These are phyloP conservation scores for Juncus inflexus DNA, from an alignment of 176 grass and related monocot genomes.

Conservation along the genomic window DNA sequence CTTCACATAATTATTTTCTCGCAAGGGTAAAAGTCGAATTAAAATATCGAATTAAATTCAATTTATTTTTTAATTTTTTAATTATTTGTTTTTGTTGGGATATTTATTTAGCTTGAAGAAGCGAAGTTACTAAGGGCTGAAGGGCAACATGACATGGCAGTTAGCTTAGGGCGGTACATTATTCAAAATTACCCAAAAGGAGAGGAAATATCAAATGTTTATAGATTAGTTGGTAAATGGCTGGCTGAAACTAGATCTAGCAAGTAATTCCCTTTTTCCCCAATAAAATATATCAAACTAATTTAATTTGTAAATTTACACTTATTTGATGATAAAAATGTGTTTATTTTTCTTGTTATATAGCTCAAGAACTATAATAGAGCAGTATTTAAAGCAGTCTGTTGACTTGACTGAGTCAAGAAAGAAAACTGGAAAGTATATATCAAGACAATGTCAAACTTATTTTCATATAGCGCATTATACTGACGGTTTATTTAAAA, in stretches of 20 bases:
- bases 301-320: too few relatives aligned
- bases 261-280: constrained; percentile 51
- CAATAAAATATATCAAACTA: not conserved
- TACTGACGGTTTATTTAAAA: constrained; percentile 80
- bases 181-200: constrained; percentile 57
- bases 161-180: constrained; percentile 77
- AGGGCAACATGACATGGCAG: constrained; percentile 87
- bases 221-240: constrained; percentile 89
- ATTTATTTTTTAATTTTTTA: not conserved
- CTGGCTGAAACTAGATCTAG: constrained; percentile 96
- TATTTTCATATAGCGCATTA: constrained; percentile 91
- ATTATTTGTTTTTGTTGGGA: constrained; percentile 23
- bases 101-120: constrained; percentile 50
- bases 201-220: constrained; percentile 69
- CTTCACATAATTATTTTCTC: constrained; percentile 64
- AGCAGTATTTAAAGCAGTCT: constrained; percentile 79
- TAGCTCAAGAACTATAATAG: constrained; percentile 90
- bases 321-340: too few relatives aligned
- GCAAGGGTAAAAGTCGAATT: constrained; percentile 44
- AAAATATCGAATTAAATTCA: not conserved
- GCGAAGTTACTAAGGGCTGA: constrained; percentile 92
- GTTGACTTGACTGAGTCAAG: constrained; percentile 56
- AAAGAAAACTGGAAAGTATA: constrained; percentile 41
- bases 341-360: not conserved
- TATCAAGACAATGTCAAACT: constrained; percentile 66